Evolutionary conservation across 2,329 filamentous ascomycete species (phyloP), one percentile per base, ranked within the genome.

Genomic region (Exophiala oligosperma): DNA sequence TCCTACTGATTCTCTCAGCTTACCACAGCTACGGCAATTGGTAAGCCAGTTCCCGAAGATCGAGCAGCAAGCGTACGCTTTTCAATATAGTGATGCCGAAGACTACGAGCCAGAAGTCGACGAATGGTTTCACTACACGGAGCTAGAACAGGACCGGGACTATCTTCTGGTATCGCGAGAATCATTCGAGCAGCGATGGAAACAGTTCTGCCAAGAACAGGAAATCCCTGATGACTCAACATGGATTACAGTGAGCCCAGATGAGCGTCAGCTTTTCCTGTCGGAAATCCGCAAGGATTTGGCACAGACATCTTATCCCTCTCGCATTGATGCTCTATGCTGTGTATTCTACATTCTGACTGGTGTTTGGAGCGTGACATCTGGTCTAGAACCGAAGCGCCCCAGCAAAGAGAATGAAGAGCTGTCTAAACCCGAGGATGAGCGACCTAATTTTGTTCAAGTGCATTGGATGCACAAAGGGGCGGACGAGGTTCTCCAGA

Each of bases 51-150:
- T 91, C 65, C 88, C 88, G 14, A 84, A 84, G 63, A 71, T 80
- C 52, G 89, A 92, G 64, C 83, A 88, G 50, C 79, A 82, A 44
- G 85, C 86, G 9, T 99, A 99, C 78, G 92, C 94, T 60, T 99
- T 96, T 71, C 84, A 84, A 63, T 93, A 93, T 75, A 78, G 83
- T 26, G 89, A 93, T 72, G 82, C 83, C 56, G 86, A 87, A 23
- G 78, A 85, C 0, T 88, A 96, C 67, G 85, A 90, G 17, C 91
- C 94, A 63, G 94, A 99, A 77, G 81, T 99, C 49, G 91, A 97
- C 71, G 94, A 99, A 76, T 99, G 94, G 94, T 99, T 99, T 74
- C 86, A 88, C 53, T 97, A 97, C 74, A 89, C 89, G 67, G 87
- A 91, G 62, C 37, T 62, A 21, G 64, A 67, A 24, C 89, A 90